Base-by-base conservation (phyloP, 2,329 filamentous ascomycete genomes). In the Penicillium verrucosum region DNA sequence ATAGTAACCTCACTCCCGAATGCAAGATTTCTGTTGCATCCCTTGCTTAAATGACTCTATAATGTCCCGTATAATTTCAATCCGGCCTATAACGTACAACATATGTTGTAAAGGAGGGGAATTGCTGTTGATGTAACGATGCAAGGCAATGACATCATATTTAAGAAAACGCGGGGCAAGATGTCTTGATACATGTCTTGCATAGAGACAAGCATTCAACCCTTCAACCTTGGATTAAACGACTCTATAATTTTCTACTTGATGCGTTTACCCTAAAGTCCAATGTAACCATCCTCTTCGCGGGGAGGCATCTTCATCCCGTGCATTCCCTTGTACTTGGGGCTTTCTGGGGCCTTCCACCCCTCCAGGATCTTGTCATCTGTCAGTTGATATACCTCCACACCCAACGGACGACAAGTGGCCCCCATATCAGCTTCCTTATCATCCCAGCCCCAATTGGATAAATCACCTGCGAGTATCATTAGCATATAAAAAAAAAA, bases 381-480 rank as follows among this genome's bases (percentile, higher is more conserved):
- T 29, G 78, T 73, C 14, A 93, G 72, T 56, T 80, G 78, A 70
- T 85, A 92, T 0, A 94, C 85, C 64, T 92, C 85, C 0, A 93
- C 87, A 46, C 85, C 85, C 6, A 94, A 80, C 1, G 89, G 89
- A 8, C 89, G 82, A 82, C 90, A 90, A 51, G 85, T 86, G 66
- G 85, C 82, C 61, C 85, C 83, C 72, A 84, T 87, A 45, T 82
- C 82, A 38, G 69, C 75, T 7, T 75, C 78, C 57, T 78, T 80
- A 42, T 81, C 84, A 12, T 87, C 86, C 80, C 90, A 94, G 0
- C 89, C 89, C 89, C 89, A 93, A n/a, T 84, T 79, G 1, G 88
- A 91, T 46, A 94, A 75, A 69, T 94, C 90, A 0, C 90, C 72
- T 75, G 54, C 4, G 41, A 54, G 21, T 40, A 58, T n/a, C 8